These are phyloP conservation scores for Nannochloris sp. DNA, from an alignment of 139 green algal genomes.

Conservation along the genomic window DNA sequence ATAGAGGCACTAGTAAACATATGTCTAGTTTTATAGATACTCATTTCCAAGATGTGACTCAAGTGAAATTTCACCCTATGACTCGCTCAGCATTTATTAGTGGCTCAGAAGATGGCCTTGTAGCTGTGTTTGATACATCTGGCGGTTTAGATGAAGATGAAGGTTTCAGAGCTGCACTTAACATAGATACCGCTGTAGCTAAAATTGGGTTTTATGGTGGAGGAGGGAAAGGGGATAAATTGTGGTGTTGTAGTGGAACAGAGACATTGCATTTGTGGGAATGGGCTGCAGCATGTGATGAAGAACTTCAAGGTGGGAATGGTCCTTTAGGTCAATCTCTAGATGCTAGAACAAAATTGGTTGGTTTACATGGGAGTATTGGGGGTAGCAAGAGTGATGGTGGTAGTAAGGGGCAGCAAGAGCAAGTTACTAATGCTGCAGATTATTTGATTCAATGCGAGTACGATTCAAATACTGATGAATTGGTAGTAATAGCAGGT, in stretches of 20 bases:
- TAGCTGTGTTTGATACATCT: constrained; percentile 61
- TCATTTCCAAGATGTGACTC: constrained; percentile 43
- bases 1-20: constrained; percentile 38
- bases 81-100: constrained; percentile 34
- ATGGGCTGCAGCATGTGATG: constrained; percentile 50
- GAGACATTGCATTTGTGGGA: constrained; percentile 76
- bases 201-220: constrained; percentile 61
- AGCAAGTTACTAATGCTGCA: constrained; percentile 7
- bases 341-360: constrained; percentile 31
- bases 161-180: constrained; percentile 58
- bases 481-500: constrained; percentile 50
- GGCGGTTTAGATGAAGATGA: constrained; percentile 55
- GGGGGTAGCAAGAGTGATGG: constrained; percentile 4
- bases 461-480: constrained; percentile 35
- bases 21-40: constrained; percentile 58
- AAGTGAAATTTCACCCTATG: constrained; percentile 47
- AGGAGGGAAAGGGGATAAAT: constrained; percentile 6
- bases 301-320: constrained; percentile 33
- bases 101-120: constrained; percentile 57
- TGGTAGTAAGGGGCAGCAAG: background rate
- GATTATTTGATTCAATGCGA: constrained; percentile 61
- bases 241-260: constrained; percentile 60
- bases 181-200: constrained; percentile 59
- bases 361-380: background rate
- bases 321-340: constrained; percentile 40